phyloP scores from a whole-genome alignment of 768 basidiomycete genomes.

The Tephrocybe sp. region DNA sequence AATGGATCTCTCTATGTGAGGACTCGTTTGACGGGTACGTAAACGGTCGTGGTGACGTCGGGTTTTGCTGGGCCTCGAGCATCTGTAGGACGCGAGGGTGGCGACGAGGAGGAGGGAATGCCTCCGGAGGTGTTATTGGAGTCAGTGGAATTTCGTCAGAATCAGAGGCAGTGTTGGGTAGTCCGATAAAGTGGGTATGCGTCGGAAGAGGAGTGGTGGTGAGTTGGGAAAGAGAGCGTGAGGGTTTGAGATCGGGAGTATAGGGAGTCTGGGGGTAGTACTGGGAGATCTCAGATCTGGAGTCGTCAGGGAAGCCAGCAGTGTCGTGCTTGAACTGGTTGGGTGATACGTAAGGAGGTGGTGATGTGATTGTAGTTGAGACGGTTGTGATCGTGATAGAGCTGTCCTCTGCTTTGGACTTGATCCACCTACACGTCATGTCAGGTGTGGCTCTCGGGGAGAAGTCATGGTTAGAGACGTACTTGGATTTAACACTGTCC shows the following conservation, averaged over 20 bases:
- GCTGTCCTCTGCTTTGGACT: too few relatives aligned
- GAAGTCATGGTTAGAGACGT: too few relatives aligned
- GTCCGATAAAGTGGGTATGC: background rate
- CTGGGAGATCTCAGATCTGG: background rate
- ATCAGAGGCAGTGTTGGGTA: background rate
- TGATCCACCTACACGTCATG: too few relatives aligned
- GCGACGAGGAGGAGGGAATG: background rate
- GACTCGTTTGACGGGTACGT: slow-evolving; percentile 1
- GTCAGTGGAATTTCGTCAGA: background rate
- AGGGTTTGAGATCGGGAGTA: background rate
- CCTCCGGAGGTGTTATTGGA: background rate
- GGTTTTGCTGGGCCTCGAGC: background rate
- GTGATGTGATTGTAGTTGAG: background rate
- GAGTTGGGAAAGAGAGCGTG: background rate
- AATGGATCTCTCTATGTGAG: background rate
- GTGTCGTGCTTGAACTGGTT: background rate
- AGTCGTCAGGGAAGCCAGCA: background rate
- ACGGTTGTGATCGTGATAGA: too few relatives aligned
- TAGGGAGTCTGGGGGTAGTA: background rate
- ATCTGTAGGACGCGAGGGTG: background rate
- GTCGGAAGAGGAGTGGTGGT: background rate
- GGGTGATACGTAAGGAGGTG: slow-evolving; percentile 1
- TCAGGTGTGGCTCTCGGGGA: too few relatives aligned
- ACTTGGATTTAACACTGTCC: too few relatives aligned
- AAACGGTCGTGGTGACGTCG: background rate